Conservation (phyloP, 768 basidiomycete species). For the Cystobasidium tubakii region DNA sequence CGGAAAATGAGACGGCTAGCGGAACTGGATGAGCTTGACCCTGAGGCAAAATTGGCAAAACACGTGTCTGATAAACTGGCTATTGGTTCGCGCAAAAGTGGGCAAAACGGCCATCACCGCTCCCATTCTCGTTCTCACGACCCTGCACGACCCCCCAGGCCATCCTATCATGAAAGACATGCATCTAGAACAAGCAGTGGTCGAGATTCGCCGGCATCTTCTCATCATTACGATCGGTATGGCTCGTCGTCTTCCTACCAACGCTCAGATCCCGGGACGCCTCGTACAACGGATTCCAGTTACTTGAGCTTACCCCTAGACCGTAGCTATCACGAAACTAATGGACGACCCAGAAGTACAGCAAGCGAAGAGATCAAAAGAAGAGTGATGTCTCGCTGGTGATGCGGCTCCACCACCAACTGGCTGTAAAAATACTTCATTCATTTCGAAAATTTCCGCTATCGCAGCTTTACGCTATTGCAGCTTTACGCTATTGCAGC, state of each 20-base stretch:
- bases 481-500: no score
- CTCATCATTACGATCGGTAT: background rate
- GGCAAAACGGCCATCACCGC: background rate
- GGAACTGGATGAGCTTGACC: slow-evolving; percentile 31
- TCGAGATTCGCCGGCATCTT: background rate
- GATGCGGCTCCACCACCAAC: background rate
- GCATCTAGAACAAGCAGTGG: background rate
- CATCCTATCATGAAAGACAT: background rate
- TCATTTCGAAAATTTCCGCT: no score
- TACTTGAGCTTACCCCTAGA: background rate
- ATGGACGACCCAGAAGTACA: slow-evolving; percentile 6
- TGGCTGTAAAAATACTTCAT: no score
- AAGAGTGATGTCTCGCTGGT: slow-evolving; percentile 20
- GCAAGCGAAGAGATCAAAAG: slow-evolving; percentile 35
- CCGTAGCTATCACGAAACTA: background rate
- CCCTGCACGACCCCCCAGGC: background rate
- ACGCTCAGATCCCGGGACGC: background rate
- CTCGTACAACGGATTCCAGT: background rate
- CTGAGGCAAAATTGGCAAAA: background rate
- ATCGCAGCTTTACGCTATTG: no score
- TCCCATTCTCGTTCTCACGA: background rate
- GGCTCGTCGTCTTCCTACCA: background rate
- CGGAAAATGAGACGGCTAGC: slow-evolving; percentile 25
- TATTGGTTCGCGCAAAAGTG: background rate
- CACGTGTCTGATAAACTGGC: background rate